Conservation (phyloP, 306 rosid species). For the Phaseolus lunatus region DNA sequence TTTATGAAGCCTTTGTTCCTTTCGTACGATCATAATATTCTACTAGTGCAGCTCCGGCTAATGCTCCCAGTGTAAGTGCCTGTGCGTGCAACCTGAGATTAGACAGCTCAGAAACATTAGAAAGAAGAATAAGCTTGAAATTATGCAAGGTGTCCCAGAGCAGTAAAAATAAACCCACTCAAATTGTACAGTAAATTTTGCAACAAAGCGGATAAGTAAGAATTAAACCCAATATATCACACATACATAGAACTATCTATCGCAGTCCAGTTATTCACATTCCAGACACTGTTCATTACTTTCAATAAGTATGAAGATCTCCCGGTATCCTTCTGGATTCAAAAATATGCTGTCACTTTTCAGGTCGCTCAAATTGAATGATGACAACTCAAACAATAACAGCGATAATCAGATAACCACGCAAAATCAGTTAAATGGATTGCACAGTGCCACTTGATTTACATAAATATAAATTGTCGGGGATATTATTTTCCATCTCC, state of each 20-base stretch:
- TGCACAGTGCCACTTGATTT: not conserved
- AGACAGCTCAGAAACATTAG: conserved; percentile 31
- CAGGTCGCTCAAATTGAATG: not conserved
- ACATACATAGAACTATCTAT: not conserved
- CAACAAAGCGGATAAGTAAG: not conserved
- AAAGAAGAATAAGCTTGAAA: conserved; percentile 8
- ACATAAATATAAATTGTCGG: not conserved
- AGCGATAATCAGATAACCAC: not conserved
- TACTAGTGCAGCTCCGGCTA: conserved; percentile 87
- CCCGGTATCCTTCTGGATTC: not conserved
- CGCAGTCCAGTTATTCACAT: not conserved
- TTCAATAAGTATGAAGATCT: not conserved
- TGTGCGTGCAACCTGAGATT: conserved; percentile 89
- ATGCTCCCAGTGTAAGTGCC: conserved; percentile 90
- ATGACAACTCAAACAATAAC: not conserved
- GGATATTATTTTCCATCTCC: not conserved
- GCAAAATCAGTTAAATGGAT: not conserved
- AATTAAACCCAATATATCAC: not conserved
- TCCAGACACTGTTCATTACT: conserved; percentile 5
- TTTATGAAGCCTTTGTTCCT: conserved; percentile 46
- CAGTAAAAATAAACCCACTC: not conserved
- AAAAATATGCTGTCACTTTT: conserved; percentile 3
- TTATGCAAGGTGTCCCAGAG: conserved; percentile 12
- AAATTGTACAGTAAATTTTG: not conserved
- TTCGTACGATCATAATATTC: conserved; percentile 77